Percentiles rank a stretch among this genome's conserved stretches.
These are phyloP conservation scores for Phytopythium montanum DNA, from an alignment of 352 stramenopile species.

Conservation along the genomic window DNA sequence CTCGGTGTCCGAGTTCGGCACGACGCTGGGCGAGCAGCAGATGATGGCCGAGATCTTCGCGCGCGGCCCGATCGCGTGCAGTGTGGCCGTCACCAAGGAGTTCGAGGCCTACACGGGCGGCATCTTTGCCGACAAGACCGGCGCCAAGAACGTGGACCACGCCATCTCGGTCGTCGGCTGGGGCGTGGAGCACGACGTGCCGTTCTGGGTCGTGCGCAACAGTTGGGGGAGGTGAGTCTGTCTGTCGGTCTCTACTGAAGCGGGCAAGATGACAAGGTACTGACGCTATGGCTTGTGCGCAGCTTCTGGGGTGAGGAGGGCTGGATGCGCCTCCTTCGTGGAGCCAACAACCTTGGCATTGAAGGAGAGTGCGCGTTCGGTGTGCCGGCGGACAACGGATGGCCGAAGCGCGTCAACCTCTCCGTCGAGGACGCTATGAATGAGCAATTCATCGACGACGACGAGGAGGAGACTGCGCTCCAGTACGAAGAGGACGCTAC, in stretches of 20 bases:
- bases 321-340: constrained; percentile 92
- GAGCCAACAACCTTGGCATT: constrained; percentile 92
- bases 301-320: constrained; percentile 95
- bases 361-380: constrained; percentile 93
- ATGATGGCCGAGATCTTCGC: constrained; percentile 98
- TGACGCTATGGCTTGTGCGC: background rate
- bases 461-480: constrained; percentile 12
- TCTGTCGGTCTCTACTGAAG: background rate
- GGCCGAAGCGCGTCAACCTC: constrained; percentile 47
- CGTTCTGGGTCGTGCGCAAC: constrained; percentile 97
- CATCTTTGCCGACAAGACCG: constrained; percentile 91
- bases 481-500: constrained; percentile 19
- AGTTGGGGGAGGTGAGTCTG: constrained; percentile 55
- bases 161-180: constrained; percentile 96
- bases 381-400: constrained; percentile 78
- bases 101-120: constrained; percentile 93
- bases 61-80: constrained; percentile 93
- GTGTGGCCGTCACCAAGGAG: constrained; percentile 88
- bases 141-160: constrained; percentile 72
- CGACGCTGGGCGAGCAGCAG: constrained; percentile 84
- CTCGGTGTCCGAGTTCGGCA: constrained; percentile 94
- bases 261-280: constrained; percentile 10
- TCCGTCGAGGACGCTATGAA: background rate
- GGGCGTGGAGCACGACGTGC: constrained; percentile 83
- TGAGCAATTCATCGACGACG: constrained; percentile 4